Evolutionary conservation across 176 grass and related monocot species (phyloP), one percentile per base, ranked within the genome.

Genomic region (Juncus effusus): DNA sequence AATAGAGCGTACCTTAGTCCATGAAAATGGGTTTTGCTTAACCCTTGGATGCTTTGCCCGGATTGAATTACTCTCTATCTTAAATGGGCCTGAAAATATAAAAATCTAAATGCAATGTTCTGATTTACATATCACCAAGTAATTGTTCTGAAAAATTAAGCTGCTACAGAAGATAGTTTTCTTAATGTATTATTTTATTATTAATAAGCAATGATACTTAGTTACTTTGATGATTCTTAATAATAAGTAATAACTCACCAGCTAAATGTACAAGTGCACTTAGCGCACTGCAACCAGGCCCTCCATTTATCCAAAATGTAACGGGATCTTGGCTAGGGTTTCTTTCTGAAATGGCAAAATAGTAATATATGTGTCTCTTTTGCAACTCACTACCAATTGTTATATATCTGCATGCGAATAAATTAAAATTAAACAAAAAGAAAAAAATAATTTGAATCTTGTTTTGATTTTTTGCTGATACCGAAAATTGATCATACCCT

Each of bases 281-380:
- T 71, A 83, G 68, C 65, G 76, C 76, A 58, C 77, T 77, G 70
- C 83, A 91, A 19, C 77, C 80, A 66, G 83, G 87, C 13, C 87
- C 87, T 11, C 87, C 87, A 63, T 80, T 86, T 80, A 90, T 77
- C 68, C 76, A 86, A 28, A 86, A 54, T 36, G 81, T 61, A 3
- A 90, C 6, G 13, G 83, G 83, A 77, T 90, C 87, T 42, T 70
- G n/a, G 4, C 3, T 51, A 68, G 83, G 64, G 54, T 90, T 72
- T 73, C 83, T 86, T 74, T 90, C 83, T 6, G 87, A 90, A 41
- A 60, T 58, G 13, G 82, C 80, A 19, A 90, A 78, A 42, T 90
- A 85, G 36, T 86, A 90, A 49, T 86, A 79, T 8, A 90, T 2
- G 13, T 90, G 73, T 52, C 83, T 79, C 40, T 78, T 75, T 38